A percentile compares a stretch with the other conserved stretches of the same genome.
Conservation (phyloP, 257 asterid species). For the Capsicum rhomboideum region DNA sequence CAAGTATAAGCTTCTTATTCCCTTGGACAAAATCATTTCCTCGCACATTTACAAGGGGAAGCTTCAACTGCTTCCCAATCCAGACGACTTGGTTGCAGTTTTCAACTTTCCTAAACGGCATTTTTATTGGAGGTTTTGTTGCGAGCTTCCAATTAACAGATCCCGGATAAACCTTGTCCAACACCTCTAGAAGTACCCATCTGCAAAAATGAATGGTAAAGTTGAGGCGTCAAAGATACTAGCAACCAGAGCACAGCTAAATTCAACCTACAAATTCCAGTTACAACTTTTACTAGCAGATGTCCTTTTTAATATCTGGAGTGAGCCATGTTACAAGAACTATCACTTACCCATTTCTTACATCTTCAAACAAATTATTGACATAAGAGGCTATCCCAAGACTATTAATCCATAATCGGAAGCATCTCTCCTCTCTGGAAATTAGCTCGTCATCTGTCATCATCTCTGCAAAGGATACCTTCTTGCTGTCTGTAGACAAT, state of each 20-base stretch:
- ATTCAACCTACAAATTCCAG: neutral
- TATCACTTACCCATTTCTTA: conserved; percentile 73
- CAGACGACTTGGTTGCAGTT: conserved; percentile 89
- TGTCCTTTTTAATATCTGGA: neutral
- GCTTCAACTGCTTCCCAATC: conserved; percentile 75
- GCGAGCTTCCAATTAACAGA: conserved; percentile 88
- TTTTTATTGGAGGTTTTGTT: conserved; percentile 91
- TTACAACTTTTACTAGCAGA: neutral
- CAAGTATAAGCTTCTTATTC: conserved; percentile 91
- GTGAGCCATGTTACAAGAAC: neutral
- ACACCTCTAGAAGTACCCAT: conserved; percentile 83
- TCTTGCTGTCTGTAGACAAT: conserved; percentile 79
- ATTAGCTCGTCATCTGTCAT: conserved; percentile 88
- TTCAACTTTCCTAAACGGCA: conserved; percentile 94
- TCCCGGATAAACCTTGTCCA: conserved; percentile 78
- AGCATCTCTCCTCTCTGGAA: conserved; percentile 99
- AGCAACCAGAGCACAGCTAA: neutral
- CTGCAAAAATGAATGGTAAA: conserved; percentile 23
- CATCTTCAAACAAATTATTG: conserved; percentile 92
- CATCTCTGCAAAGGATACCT: conserved; percentile 85
- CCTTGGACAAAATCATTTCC: conserved; percentile 98
- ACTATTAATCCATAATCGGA: conserved; percentile 96
- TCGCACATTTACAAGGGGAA: conserved; percentile 89
- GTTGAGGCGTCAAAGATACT: neutral
- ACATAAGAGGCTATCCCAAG: conserved; percentile 73